Base-by-base conservation (phyloP, 306 rosid genomes). In the Luffa acutangula region DNA sequence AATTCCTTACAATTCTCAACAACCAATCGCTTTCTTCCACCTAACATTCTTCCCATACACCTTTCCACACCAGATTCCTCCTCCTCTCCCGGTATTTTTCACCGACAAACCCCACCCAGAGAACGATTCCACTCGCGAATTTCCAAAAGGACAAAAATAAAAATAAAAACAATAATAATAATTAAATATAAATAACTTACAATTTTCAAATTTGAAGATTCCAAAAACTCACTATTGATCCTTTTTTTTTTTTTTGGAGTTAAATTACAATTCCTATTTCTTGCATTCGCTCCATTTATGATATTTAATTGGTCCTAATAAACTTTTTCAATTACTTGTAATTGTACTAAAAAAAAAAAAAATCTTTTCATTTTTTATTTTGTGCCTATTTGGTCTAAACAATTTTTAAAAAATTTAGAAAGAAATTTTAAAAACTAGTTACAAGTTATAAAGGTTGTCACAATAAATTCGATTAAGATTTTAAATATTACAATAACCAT, bases 1-100 rank as follows among this genome's bases (percentile, higher is more conserved):
- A 7, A 46, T 25, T 72, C 21, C 58, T 5, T 48, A 73, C 15
- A 31, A 31, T 49, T 25, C 25, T 21, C 76, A 70, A 31, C 58
- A 73, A 46, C 77, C 45, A 73, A 73, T 73, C 77, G 12, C 77
- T 73, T 73, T 73, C 43, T 15, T 3, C 45, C 77, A 73, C 59
- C 77, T 73, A 73, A 31, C 77, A 73, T 52, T 12, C 39, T 20
- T 43, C 33, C 77, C 60, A 25, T 73, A 49, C 21, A 48, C 59
- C 60, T 46, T 33, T 3, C 0, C 18, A 7, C 77, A 73, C 77
- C 21, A 3, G 45, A 73, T 73, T 17, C 7, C 10, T 13, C 43
- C 58, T 34, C 77, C 9, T 46, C 57, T 12, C n/a, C 21, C 77
- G 11, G 7, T 48, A 48, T 14, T 73, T 73, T 49, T 49, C 59